Evolutionary conservation across 2,329 filamentous ascomycete genomes (phyloP), one percentile per base, ranked within the genome.

Genomic region (Pseudogymnoascus sp.): DNA sequence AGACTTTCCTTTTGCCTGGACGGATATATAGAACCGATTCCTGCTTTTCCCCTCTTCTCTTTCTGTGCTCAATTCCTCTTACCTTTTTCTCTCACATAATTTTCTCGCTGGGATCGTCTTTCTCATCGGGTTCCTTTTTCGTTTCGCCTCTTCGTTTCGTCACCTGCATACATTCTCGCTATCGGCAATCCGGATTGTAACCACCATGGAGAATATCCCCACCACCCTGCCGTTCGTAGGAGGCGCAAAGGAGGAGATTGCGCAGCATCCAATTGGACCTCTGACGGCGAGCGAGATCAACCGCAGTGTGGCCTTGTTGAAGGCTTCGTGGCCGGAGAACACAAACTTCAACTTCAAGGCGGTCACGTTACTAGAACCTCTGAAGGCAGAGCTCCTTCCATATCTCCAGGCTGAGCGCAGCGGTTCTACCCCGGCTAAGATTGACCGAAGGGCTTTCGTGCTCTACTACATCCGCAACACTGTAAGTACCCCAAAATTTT

Each of bases 401-500:
- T 84, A 80, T 67, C 70, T 84, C 36, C 74, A 75, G 15, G 78
- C 79, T 9, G 77, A 81, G 66, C 75, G 78, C 61, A 71, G 70
- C 11, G 77, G 76, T 2, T 65, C 70, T 60, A 60, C 71, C 11
- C 70, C 75, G 2, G 75, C 75, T 6, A 67, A 67, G 18, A 75
- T 84, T 36, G 75, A 77, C 36, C 75, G 83, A 20, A 78, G 76
- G 64, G 78, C 76, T 1, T 83, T 82, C 62, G 72, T 84, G 6
- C 77, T 81, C 14, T 86, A 85, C 70, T 85, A 85, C 64, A 75
- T 85, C 43, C 74, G 76, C 62, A 81, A 82, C 65, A 87, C 84
- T 6, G 83, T 85, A 70, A 69, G 80, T 67, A 6, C 59, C 12
- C 5, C 20, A 15, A 4, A 33, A 36, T 18, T 39, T 57, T 2